These are phyloP conservation scores for Fusarium pseudoanthophilum DNA, from an alignment of 2,329 filamentous ascomycete species.

Conservation along the genomic window DNA sequence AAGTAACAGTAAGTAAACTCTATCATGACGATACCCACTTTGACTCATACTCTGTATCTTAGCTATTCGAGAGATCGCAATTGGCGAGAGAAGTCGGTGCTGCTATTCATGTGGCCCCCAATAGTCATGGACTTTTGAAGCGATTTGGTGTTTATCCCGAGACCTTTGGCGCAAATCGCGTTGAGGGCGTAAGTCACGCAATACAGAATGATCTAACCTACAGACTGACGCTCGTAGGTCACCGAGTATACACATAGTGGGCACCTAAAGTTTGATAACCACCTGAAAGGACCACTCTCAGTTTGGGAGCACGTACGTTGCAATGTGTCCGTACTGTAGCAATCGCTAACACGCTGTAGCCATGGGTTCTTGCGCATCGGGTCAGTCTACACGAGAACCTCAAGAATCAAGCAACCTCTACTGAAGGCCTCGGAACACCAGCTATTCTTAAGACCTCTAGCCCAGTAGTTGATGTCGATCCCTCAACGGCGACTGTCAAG, in stretches of 20 bases:
- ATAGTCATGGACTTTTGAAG: constrained; percentile 66
- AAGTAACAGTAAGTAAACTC: constrained; percentile 52
- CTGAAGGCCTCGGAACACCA: constrained; percentile 50
- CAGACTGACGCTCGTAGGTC: constrained; percentile 19
- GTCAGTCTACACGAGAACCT: constrained; percentile 62
- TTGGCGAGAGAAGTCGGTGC: constrained; percentile 68
- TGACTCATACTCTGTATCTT: constrained; percentile 50
- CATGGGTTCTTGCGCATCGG: constrained; percentile 62
- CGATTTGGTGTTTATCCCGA: constrained; percentile 53
- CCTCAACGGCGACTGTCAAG: constrained; percentile 52
- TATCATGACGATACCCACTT: neutral
- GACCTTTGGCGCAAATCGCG: constrained; percentile 52
- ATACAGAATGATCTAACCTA: rapidly evolving
- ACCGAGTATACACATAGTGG: constrained; percentile 53
- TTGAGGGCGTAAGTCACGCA: constrained; percentile 39
- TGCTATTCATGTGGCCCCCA: constrained; percentile 71
- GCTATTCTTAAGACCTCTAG: constrained; percentile 54
- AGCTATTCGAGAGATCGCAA: constrained; percentile 66
- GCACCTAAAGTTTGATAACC: constrained; percentile 49
- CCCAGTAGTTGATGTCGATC: constrained; percentile 57
- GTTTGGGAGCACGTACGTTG: constrained; percentile 56
- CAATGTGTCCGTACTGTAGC: rapidly evolving
- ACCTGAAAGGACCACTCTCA: constrained; percentile 49
- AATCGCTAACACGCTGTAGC: neutral
- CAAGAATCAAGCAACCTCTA: constrained; percentile 55